Conservation (phyloP, 345 rosid species). For the Kernera saxatilis region DNA sequence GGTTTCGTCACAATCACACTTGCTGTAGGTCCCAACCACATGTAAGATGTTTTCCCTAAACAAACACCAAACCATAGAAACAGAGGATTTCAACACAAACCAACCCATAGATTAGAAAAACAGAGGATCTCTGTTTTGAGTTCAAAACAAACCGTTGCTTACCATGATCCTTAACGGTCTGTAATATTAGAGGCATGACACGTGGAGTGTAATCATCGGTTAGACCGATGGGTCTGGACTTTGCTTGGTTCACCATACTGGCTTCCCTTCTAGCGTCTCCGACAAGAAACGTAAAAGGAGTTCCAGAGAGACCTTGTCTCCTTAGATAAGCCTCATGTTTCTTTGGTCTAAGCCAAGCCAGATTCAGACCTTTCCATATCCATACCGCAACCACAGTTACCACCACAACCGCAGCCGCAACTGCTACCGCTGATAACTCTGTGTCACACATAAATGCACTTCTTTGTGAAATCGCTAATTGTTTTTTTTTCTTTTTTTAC, state of each 20-base stretch:
- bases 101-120: not conserved
- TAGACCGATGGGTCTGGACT: constrained; percentile 18
- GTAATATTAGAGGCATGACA: constrained; percentile 14
- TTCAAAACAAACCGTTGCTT: not conserved
- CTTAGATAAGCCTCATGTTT: constrained; percentile 22
- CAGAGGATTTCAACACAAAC: not conserved
- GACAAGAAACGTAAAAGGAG: constrained; percentile 22
- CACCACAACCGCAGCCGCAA: constrained; percentile 9
- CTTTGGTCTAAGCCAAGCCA: constrained; percentile 32
- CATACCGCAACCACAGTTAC: constrained; percentile 6
- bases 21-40: constrained; percentile 43
- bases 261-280: constrained; percentile 21
- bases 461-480: not conserved
- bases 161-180: constrained; percentile 29
- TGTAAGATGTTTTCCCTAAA: constrained; percentile 38
- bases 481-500: not conserved
- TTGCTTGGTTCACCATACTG: constrained; percentile 18
- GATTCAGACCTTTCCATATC: constrained; percentile 19
- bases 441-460: constrained; percentile 10
- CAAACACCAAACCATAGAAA: constrained; percentile 13
- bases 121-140: constrained; percentile 14
- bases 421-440: constrained; percentile 7
- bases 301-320: constrained; percentile 29
- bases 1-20: constrained; percentile 37
- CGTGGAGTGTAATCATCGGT: constrained; percentile 12